Evolutionary conservation across 2,329 filamentous ascomycete species (phyloP), one percentile per base, ranked within the genome.

Genomic region (Colletotrichum salicis): DNA sequence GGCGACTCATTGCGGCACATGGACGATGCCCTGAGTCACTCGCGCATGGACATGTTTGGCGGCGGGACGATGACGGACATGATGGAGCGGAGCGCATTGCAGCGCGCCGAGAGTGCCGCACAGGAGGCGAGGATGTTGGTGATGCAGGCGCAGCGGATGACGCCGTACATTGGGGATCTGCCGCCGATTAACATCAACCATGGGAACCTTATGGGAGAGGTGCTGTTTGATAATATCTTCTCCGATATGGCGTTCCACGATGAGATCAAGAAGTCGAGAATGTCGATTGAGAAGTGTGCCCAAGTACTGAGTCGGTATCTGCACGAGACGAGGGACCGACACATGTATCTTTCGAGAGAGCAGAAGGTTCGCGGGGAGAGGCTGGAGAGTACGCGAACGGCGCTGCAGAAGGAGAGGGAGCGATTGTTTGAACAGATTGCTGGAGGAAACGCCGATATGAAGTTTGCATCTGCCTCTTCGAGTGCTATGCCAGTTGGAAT

Each of bases 211-310:
- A 82, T 88, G 77, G 81, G 80, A 8, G 86, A 89, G 71, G 80
- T 89, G 2, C 80, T 89, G n/a, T 88, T 89, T 74, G 86, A 89
- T 75, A 88, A 88, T 61, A 83, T 88, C 69, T 86, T 87, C 75
- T 83, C 82, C 10, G 87, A 89, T 69, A 83, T 86, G 80, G 81
- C 82, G 3, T 87, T 88, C 77, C 86, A 86, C 72, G 81, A 86
- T 13, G 83, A 87, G 77, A 86, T 90, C 71, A 84, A 86, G 75
- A 76, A 80, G 19, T 85, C 82, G 3, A 79, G 81, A 52, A 65
- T 64, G 31, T 80, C 85, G 70, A 79, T 84, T 2, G 74, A 81
- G 8, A 76, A 79, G 56, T 82, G 83, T 52, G 75, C 78, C 24
- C 70, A 77, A 0, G 79, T 76, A 5, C 62, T 86, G 70, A 74